Conservation (phyloP, 306 rosid genomes). For the Malus asiatica region DNA sequence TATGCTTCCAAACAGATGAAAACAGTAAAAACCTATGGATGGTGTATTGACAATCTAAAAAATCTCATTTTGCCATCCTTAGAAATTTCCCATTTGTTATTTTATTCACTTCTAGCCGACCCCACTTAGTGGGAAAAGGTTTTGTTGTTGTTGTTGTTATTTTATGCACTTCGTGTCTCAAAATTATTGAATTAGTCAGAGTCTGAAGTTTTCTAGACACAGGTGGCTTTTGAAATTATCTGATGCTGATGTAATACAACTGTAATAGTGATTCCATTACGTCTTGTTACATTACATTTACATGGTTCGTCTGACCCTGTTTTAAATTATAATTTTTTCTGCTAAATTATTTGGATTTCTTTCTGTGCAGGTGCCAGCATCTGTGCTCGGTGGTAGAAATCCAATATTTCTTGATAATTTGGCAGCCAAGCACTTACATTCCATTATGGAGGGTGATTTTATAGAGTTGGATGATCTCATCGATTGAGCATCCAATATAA, state of each 20-base stretch:
- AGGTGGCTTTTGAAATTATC: not conserved
- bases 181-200: not conserved
- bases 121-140: too few species aligned
- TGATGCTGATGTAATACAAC: not conserved
- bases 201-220: not conserved
- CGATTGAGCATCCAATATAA: conserved; percentile 13
- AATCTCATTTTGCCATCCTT: not conserved
- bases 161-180: not conserved
- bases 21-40: not conserved
- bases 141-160: too few species aligned
- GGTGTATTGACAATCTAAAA: not conserved
- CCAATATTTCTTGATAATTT: conserved; percentile 17
- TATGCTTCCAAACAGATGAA: not conserved
- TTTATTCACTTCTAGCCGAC: too few species aligned
- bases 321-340: not conserved
- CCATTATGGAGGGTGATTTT: conserved; percentile 47
- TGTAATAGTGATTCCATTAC: not conserved
- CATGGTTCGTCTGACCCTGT: not conserved
- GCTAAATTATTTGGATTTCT: not conserved
- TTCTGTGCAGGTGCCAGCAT: conserved; percentile 36
- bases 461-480: conserved; percentile 60
- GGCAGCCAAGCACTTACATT: conserved; percentile 14
- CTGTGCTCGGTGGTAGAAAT: conserved; percentile 19
- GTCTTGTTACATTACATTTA: not conserved
- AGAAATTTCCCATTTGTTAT: not conserved